Percentiles rank a stretch among this genome's conserved stretches.
These are phyloP conservation scores for Neckera pumila DNA, from an alignment of 225 moss, liverwort and hornwort species.

Conservation along the genomic window DNA sequence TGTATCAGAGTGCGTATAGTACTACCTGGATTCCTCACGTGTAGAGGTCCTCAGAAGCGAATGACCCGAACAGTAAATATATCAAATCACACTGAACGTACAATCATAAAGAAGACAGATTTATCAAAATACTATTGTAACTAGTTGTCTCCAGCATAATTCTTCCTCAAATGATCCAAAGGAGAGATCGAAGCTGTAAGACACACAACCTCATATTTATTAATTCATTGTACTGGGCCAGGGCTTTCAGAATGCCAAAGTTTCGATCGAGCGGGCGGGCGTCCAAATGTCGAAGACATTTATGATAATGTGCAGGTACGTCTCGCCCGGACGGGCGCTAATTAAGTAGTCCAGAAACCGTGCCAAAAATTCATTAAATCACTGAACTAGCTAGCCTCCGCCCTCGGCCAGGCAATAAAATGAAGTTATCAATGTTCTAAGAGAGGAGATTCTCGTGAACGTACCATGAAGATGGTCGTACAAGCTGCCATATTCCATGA, in stretches of 20 bases:
- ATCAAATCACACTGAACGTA: background rate
- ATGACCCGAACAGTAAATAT: background rate
- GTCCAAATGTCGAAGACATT: background rate
- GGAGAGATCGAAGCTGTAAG: background rate
- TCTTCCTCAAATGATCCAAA: background rate
- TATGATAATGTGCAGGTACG: background rate
- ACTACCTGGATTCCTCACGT: background rate
- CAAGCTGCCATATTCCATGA: conserved; percentile 89
- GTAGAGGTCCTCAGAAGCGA: background rate
- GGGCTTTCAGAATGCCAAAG: background rate
- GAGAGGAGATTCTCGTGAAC: background rate
- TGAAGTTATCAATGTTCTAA: background rate
- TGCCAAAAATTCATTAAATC: background rate
- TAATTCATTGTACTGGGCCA: background rate
- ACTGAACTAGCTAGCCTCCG: background rate
- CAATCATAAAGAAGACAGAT: background rate
- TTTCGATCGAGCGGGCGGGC: background rate
- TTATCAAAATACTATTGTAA: background rate
- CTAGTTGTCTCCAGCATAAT: background rate
- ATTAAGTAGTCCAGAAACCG: background rate
- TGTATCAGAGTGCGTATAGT: background rate
- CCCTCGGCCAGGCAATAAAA: background rate
- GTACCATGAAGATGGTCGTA: conserved; percentile 75
- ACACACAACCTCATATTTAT: background rate
- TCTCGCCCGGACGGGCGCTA: no score